Evolutionary conservation across 345 rosid species (phyloP).

Genomic region (Orychophragmus violaceus): DNA sequence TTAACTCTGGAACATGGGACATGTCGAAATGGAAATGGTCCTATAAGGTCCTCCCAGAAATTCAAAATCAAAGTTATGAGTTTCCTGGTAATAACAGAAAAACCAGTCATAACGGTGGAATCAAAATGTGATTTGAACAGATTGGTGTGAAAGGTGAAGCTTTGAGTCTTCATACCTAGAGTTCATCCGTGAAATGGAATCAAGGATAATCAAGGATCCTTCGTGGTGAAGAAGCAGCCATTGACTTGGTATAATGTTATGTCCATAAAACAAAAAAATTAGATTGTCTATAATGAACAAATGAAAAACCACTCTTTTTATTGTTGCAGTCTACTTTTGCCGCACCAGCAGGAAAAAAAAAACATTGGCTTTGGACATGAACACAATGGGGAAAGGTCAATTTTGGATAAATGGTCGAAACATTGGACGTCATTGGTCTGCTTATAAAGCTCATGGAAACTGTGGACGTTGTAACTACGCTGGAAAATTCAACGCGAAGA

Average conservation of each 20-base stretch:
- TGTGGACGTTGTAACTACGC: too few species aligned
- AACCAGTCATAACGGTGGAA: background rate
- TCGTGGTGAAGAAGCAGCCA: slow-evolving; percentile 52
- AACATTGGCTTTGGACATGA: too few species aligned
- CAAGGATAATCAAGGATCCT: too few species aligned
- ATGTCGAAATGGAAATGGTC: too few species aligned
- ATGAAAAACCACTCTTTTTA: background rate
- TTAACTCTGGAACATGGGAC: too few species aligned
- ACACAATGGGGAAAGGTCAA: too few species aligned
- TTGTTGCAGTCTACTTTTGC: slow-evolving; percentile 51
- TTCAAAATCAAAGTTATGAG: background rate
- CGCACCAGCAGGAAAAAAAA: slow-evolving; percentile 56
- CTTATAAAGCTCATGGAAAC: slow-evolving; percentile 60
- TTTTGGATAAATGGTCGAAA: slow-evolving; percentile 78
- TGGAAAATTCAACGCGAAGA: slow-evolving; percentile 38
- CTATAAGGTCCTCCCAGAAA: slow-evolving; percentile 52
- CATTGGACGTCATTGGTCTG: slow-evolving; percentile 83
- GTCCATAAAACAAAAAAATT: background rate
- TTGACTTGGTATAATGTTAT: slow-evolving; percentile 52
- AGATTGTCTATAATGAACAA: background rate
- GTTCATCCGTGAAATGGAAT: slow-evolving; percentile 58
- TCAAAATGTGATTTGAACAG: slow-evolving; percentile 24
- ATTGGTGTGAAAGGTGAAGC: slow-evolving; percentile 60
- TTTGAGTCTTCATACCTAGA: too few species aligned
- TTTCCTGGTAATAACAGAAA: background rate